A percentile compares a stretch with the other conserved stretches of the same genome.
Evolutionary conservation across 2,329 filamentous ascomycete species (phyloP).

Genomic region (Aspergillus versicolor): DNA sequence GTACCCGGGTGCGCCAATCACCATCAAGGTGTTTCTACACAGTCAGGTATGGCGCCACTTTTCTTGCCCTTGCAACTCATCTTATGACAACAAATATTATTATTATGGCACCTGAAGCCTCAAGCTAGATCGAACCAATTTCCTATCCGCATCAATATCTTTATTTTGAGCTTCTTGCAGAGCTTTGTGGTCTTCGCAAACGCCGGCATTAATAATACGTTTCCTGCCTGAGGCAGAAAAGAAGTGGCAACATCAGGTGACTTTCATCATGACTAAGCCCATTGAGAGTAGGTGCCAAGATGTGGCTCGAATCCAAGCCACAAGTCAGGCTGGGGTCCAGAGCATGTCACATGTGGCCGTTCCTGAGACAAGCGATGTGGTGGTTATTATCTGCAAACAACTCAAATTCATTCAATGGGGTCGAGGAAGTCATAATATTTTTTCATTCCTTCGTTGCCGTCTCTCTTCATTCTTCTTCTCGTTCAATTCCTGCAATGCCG

Average conservation of each 20-base stretch:
- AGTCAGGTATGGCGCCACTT: slow-evolving; percentile 30
- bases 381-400: slow-evolving; percentile 8
- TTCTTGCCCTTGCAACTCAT: slow-evolving; percentile 10
- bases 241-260: background rate
- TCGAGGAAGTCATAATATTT: background rate
- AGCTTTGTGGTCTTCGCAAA: background rate
- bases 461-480: background rate
- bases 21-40: slow-evolving; percentile 38
- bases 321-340: slow-evolving; percentile 9
- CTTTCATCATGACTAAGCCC: background rate
- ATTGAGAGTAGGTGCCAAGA: background rate
- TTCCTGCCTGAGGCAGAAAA: slow-evolving; percentile 4
- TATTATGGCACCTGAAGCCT: background rate
- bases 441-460: background rate
- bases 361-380: slow-evolving; percentile 15
- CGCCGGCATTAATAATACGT: background rate
- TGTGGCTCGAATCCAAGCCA: slow-evolving; percentile 11
- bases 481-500: slow-evolving; percentile 12
- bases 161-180: background rate
- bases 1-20: slow-evolving; percentile 38
- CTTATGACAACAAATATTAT: background rate
- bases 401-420: background rate
- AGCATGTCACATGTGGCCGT: slow-evolving; percentile 10
- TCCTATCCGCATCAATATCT: background rate
- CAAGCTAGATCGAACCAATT: background rate